phyloP scores from a whole-genome alignment of 108 stramenopile species.

The Pseudonitzschia multiseries region DNA sequence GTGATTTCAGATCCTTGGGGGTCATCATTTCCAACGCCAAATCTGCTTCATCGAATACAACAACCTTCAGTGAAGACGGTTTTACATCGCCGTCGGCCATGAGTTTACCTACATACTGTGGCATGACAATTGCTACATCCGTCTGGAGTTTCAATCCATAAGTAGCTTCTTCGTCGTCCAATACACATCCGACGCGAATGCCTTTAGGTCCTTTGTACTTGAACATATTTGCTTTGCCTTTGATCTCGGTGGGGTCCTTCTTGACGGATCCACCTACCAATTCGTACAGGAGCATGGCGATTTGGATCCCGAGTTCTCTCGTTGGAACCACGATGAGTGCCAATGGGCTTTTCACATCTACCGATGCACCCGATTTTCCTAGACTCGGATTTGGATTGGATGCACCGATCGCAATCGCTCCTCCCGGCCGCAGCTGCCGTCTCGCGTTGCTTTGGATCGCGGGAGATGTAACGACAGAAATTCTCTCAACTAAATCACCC shows the following conservation, averaged over 20 bases:
- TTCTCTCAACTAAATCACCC: constrained; percentile 66
- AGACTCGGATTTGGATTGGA: constrained; percentile 53
- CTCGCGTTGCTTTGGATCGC: constrained; percentile 52
- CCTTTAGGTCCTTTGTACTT: constrained; percentile 86
- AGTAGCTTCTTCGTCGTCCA: constrained; percentile 76
- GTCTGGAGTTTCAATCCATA: constrained; percentile 85
- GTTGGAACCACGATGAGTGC: constrained; percentile 92
- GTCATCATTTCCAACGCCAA: constrained; percentile 75
- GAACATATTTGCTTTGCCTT: constrained; percentile 69
- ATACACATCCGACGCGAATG: constrained; percentile 78
- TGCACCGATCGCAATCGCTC: constrained; percentile 52
- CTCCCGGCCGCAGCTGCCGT: constrained; percentile 44
- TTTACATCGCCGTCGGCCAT: constrained; percentile 70
- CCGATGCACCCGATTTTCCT: constrained; percentile 56
- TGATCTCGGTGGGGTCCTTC: constrained; percentile 39
- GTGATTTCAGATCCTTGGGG: constrained; percentile 41
- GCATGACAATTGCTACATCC: constrained; percentile 80
- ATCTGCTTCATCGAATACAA: constrained; percentile 84
- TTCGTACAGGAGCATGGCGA: constrained; percentile 62
- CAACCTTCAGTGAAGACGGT: constrained; percentile 69
- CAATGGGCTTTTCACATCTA: constrained; percentile 73
- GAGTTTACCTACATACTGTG: constrained; percentile 70
- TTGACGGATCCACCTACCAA: constrained; percentile 75
- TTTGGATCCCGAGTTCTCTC: constrained; percentile 91
- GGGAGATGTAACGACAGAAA: constrained; percentile 71